Evolutionary conservation across 345 rosid species (phyloP).

Genomic region (Streptanthus diversifolius): DNA sequence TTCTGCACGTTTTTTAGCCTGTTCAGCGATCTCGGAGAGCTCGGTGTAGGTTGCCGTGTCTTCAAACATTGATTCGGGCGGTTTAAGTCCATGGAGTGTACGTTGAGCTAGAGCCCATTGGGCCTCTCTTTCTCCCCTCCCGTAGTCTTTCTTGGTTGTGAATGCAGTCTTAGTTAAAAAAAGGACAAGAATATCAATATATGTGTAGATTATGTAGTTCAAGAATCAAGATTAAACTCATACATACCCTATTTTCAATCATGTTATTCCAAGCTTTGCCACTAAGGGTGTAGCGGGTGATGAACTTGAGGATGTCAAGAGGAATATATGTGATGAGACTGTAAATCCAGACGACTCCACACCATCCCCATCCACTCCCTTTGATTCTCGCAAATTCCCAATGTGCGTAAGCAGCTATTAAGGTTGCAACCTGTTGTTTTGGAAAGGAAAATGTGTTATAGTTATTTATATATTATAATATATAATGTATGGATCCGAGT

Average conservation of each 20-base stretch:
- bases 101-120: conserved; percentile 88
- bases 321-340: conserved; percentile 73
- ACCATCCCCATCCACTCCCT: conserved; percentile 96
- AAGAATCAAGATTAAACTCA: not conserved
- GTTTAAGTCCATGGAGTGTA: conserved; percentile 69
- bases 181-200: not conserved
- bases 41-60: conserved; percentile 62
- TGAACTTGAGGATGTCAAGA: conserved; percentile 71
- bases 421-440: conserved; percentile 59
- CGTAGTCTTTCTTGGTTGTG: conserved; percentile 81
- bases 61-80: conserved; percentile 48
- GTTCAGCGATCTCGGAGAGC: conserved; percentile 84
- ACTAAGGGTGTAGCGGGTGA: conserved; percentile 54
- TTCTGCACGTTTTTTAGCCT: conserved; percentile 89
- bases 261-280: conserved; percentile 84
- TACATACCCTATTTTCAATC: conserved; percentile 67
- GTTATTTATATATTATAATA: not conserved
- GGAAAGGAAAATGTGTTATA: not conserved
- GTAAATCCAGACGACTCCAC: conserved; percentile 77
- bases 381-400: conserved; percentile 64
- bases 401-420: conserved; percentile 61
- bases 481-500: not conserved
- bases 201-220: not conserved
- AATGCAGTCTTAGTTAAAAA: conserved; percentile 52
- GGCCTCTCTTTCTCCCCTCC: conserved; percentile 78